Evolutionary conservation across 192 early-diverging fungal genomes (phyloP).

Genomic region (Rhizoclosmatium sp.): DNA sequence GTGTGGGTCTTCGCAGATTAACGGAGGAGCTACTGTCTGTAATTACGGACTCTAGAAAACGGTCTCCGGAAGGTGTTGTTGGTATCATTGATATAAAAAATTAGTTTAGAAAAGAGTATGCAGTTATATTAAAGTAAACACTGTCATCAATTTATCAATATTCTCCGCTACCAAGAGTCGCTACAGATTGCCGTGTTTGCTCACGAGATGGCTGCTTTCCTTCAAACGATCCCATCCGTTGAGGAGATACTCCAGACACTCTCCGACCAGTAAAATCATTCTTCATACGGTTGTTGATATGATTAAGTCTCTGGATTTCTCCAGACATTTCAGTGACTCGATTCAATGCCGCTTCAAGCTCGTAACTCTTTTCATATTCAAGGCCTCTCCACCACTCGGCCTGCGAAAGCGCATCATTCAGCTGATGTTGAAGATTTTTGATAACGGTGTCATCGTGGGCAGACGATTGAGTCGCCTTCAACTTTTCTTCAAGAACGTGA

Average conservation of each 20-base stretch:
- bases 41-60: constrained; percentile 15
- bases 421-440: constrained; percentile 1
- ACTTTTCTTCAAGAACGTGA: background rate
- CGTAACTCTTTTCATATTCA: background rate
- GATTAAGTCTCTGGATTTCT: background rate
- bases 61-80: background rate
- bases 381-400: constrained; percentile 13
- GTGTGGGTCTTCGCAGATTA: constrained; percentile 9
- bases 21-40: constrained; percentile 5
- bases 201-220: too few relatives aligned
- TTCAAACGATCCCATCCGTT: too few relatives aligned
- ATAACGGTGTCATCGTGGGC: background rate
- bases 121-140: background rate
- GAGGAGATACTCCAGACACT: background rate
- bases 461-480: background rate
- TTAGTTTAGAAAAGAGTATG: too few relatives aligned
- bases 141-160: background rate
- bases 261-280: background rate
- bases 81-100: background rate
- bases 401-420: background rate
- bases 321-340: constrained; percentile 9
- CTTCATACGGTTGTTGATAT: constrained; percentile 10
- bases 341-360: constrained; percentile 12
- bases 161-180: background rate
- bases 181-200: background rate